These are phyloP conservation scores for Tetrahymena malaccensis DNA, from an alignment of 73 alveolate species.

Conservation along the genomic window DNA sequence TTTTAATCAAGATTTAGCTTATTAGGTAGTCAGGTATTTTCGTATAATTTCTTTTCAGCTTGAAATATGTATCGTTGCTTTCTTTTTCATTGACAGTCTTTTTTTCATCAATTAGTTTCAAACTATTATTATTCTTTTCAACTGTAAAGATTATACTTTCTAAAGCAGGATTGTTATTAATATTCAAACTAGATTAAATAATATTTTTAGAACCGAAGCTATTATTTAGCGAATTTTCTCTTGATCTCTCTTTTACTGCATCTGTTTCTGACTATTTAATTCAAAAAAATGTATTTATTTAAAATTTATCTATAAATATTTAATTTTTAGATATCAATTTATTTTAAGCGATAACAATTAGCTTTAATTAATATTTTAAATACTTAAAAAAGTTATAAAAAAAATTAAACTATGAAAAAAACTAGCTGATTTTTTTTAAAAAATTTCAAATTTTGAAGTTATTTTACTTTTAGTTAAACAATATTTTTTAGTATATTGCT, in stretches of 20 bases:
- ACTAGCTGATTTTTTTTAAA: no score
- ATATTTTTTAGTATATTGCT: no score
- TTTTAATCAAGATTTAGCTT: not conserved
- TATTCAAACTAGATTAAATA: not conserved
- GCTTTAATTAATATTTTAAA: no score
- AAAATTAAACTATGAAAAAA: no score
- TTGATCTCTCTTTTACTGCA: not conserved
- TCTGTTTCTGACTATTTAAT: not conserved
- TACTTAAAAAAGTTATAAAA: no score
- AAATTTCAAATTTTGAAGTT: no score
- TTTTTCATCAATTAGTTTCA: not conserved
- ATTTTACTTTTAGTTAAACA: no score
- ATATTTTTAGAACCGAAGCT: not conserved
- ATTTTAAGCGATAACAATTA: no score
- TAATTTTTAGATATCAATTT: no score
- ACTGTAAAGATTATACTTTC: not conserved
- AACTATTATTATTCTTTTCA: not conserved
- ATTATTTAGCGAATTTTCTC: not conserved
- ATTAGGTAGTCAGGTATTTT: not conserved
- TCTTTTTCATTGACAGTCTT: not conserved
- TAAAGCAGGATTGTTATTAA: not conserved
- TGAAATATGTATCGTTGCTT: not conserved
- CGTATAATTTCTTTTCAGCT: not conserved
- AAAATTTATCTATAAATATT: no score
- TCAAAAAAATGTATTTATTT: not conserved